Percentiles rank a stretch among this genome's conserved stretches.
These are phyloP conservation scores for Pyronema domesticum DNA, from an alignment of 495 filamentous ascomycete species.

Conservation along the genomic window DNA sequence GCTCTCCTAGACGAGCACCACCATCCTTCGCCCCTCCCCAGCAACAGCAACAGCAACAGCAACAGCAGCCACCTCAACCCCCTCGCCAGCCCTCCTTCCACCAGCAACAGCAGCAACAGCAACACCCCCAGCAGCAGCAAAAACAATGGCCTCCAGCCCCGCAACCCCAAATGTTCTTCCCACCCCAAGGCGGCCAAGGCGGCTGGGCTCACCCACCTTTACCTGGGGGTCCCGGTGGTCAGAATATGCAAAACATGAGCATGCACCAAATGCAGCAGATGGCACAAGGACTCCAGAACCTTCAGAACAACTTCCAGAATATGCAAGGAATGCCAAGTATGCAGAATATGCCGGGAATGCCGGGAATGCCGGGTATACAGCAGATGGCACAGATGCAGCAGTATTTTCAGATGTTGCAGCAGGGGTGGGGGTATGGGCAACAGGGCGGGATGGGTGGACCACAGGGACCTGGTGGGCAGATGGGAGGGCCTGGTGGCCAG, in stretches of 20 bases:
- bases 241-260: neutral
- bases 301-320: neutral
- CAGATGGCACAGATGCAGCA: slow-evolving; percentile 4
- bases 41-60: neutral
- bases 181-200: neutral
- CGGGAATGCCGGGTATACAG: neutral
- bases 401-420: neutral
- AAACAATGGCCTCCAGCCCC: neutral
- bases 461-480: neutral
- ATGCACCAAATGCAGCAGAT: slow-evolving; percentile 4
- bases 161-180: neutral
- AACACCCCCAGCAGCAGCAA: neutral
- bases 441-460: slow-evolving; percentile 1
- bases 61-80: neutral
- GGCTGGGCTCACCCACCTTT: too few species aligned
- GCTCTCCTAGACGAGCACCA: neutral
- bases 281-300: neutral
- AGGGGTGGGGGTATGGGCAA: slow-evolving; percentile 2
- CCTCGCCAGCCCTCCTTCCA: neutral
- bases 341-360: neutral
- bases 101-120: neutral
- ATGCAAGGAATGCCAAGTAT: neutral
- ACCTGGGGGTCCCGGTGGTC: neutral
- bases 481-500: neutral
- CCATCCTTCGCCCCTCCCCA: too few species aligned